phyloP scores from a whole-genome alignment of 1,139 yeast genomes.

The Kluyveromyces sp. region DNA sequence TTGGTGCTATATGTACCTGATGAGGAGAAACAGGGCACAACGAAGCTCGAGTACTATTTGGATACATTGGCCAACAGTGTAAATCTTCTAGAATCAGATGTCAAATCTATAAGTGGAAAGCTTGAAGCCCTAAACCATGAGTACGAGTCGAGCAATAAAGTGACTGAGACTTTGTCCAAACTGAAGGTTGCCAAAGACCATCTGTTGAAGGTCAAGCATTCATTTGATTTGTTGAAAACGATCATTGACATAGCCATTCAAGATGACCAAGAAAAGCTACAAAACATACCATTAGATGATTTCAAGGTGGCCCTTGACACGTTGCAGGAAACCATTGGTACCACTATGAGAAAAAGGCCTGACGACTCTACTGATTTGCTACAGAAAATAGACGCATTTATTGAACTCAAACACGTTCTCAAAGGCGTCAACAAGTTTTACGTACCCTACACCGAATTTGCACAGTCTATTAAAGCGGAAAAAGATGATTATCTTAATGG shows the following conservation, averaged over 20 bases:
- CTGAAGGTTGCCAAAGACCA: constrained; percentile 42
- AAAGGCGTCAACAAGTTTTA: constrained; percentile 45
- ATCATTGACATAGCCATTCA: constrained; percentile 29
- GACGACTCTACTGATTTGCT: constrained; percentile 24
- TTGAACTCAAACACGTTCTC: constrained; percentile 46
- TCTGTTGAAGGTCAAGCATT: constrained; percentile 39
- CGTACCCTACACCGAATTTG: constrained; percentile 41
- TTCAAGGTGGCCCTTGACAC: constrained; percentile 39
- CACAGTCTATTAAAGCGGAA: constrained; percentile 33
- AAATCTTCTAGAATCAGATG: constrained; percentile 46
- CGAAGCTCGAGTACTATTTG: constrained; percentile 57
- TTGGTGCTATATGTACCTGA: constrained; percentile 24
- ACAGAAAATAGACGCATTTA: constrained; percentile 39
- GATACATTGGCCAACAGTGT: constrained; percentile 54
- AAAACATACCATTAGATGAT: constrained; percentile 19
- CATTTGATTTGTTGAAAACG: constrained; percentile 40
- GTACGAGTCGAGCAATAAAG: constrained; percentile 19
- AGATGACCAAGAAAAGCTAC: constrained; percentile 9
- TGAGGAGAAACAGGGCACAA: constrained; percentile 29
- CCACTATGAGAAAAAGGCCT: constrained; percentile 30
- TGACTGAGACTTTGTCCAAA: constrained; percentile 39
- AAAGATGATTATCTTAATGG: constrained; percentile 33
- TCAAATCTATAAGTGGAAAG: constrained; percentile 33
- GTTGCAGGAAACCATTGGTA: constrained; percentile 38
- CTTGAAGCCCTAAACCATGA: constrained; percentile 20